Conservation (phyloP, 2,329 filamentous ascomycete genomes). For the Colletotrichum falcatum region DNA sequence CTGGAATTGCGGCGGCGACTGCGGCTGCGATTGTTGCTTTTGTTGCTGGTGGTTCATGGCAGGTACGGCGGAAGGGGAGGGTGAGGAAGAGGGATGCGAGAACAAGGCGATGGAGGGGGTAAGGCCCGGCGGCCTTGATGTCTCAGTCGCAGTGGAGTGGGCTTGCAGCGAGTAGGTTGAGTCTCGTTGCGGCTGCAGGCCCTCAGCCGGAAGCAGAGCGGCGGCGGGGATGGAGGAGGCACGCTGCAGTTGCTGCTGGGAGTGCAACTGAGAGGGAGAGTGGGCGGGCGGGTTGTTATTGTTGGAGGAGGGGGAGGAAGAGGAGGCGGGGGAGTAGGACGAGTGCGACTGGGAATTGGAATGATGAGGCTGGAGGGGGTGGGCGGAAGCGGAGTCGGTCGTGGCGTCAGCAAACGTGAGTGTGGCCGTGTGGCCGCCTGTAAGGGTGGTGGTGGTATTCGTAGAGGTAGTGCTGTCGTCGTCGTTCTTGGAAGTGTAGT, state of each 20-base stretch:
- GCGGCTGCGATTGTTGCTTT: constrained; percentile 45
- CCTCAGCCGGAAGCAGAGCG: constrained; percentile 39
- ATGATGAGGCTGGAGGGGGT: constrained; percentile 30
- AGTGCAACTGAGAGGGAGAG: constrained; percentile 25
- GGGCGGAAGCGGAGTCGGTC: constrained; percentile 37
- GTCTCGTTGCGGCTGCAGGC: constrained; percentile 34
- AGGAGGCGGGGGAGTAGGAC: constrained; percentile 1
- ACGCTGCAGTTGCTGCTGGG: constrained; percentile 27
- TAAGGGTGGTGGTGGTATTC: neutral
- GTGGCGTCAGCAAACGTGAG: constrained; percentile 16
- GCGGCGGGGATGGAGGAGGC: constrained; percentile 35
- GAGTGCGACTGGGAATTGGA: constrained; percentile 15
- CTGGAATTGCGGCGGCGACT: constrained; percentile 52
- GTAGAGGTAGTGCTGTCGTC: neutral
- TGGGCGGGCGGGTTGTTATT: constrained; percentile 4
- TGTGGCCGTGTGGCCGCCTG: constrained; percentile 9
- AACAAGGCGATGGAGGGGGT: constrained; percentile 33
- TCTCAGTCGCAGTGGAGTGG: constrained; percentile 38
- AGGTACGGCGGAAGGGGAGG: constrained; percentile 15
- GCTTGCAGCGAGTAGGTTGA: constrained; percentile 26
- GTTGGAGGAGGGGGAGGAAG: neutral
- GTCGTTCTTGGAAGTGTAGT: constrained; percentile 4
- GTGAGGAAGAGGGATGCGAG: constrained; percentile 15
- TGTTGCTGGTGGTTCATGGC: constrained; percentile 40
- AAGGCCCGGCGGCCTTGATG: constrained; percentile 38